Evolutionary conservation across 495 filamentous ascomycete species (phyloP).

Genomic region (Cercophora samala): DNA sequence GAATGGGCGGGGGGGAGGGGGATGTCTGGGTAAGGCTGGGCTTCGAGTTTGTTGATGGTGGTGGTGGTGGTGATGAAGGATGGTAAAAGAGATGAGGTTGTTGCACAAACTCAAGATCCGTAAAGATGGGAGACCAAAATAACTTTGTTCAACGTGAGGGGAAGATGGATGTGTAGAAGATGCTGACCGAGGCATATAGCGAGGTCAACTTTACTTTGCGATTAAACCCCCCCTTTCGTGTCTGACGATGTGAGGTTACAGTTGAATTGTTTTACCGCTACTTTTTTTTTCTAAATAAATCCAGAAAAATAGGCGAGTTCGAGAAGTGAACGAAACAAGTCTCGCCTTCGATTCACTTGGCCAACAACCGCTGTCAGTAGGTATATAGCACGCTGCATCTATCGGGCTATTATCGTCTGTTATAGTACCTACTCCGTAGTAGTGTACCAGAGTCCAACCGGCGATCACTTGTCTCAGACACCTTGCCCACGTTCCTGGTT

Average conservation of each 20-base stretch:
- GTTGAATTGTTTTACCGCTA: neutral
- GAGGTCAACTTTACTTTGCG: neutral
- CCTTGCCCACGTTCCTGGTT: slow-evolving; percentile 18
- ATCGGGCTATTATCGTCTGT: slow-evolving; percentile 4
- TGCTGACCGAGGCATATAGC: neutral
- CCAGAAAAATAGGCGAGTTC: neutral
- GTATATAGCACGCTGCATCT: neutral
- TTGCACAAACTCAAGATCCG: neutral
- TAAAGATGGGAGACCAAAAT: slow-evolving; percentile 6
- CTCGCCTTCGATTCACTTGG: neutral
- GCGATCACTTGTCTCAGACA: slow-evolving; percentile 26
- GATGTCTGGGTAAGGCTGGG: neutral
- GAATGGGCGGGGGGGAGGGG: too few species aligned
- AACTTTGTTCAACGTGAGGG: neutral
- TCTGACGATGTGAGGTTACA: neutral
- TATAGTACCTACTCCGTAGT: neutral
- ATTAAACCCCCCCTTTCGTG: neutral
- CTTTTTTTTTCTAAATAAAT: neutral
- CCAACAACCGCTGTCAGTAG: neutral
- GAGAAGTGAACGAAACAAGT: neutral
- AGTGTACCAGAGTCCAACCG: slow-evolving; percentile 10
- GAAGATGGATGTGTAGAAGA: neutral
- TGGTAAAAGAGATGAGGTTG: slow-evolving; percentile 5
- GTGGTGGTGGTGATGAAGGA: neutral
- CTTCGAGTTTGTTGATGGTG: neutral